A percentile compares a stretch with the other conserved stretches of the same genome.
These are phyloP conservation scores for Tolypocladium amazonense DNA, from an alignment of 2,329 filamentous ascomycete genomes.

Conservation along the genomic window DNA sequence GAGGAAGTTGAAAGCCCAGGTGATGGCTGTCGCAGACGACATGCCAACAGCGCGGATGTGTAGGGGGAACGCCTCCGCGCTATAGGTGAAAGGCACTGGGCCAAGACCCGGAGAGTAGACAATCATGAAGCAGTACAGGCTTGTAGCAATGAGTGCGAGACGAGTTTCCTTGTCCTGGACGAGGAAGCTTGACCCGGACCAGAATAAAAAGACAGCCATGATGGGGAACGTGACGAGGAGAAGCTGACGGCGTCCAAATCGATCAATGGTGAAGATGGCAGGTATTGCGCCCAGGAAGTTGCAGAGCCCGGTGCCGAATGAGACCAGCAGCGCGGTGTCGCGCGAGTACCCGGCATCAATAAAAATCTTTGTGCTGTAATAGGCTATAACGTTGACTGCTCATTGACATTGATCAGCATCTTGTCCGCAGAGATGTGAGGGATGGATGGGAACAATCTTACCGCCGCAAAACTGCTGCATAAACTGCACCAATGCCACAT, in stretches of 20 bases:
- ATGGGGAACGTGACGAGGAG: conserved; percentile 47
- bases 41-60: conserved; percentile 46
- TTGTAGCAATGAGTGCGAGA: conserved; percentile 22
- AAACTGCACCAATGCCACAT: neutral
- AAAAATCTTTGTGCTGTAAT: conserved; percentile 39
- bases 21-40: conserved; percentile 32
- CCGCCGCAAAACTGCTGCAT: conserved; percentile 6
- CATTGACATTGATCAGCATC: neutral
- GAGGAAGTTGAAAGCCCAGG: conserved; percentile 29
- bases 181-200: conserved; percentile 39
- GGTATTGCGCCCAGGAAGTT: conserved; percentile 50
- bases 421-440: neutral
- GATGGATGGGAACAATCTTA: neutral
- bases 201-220: conserved; percentile 44
- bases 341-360: conserved; percentile 26
- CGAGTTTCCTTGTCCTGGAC: conserved; percentile 17
- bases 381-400: conserved; percentile 43
- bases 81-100: conserved; percentile 49
- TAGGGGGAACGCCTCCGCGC: conserved; percentile 46
- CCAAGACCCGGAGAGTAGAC: conserved; percentile 41
- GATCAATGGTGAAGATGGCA: conserved; percentile 48
- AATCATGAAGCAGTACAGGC: conserved; percentile 28
- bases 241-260: conserved; percentile 43
- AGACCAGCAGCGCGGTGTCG: conserved; percentile 37
- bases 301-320: conserved; percentile 45